Base-by-base conservation (phyloP, 768 basidiomycete species). In the Lepiota venenata region DNA sequence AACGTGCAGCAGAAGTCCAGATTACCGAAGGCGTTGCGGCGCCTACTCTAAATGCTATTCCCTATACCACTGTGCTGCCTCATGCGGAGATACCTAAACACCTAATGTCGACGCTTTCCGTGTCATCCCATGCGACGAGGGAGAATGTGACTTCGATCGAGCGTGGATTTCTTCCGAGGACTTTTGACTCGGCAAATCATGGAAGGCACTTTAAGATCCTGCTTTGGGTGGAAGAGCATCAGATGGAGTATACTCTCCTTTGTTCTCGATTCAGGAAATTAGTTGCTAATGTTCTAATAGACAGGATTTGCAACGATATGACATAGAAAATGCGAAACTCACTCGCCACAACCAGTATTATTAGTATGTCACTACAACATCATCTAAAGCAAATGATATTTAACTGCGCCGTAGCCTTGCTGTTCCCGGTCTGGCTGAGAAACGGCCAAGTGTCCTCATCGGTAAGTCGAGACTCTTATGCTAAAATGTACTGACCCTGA, bases 171-270 rank as follows among this genome's bases (percentile, higher is more conserved):
- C 57, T 87, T 9, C 82, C 83, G 0, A n/a, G 16, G 0, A 47
- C 42, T 0, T 58, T 85, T 11, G 63, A 74, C 43, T 64, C 59
- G 21, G 62, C 61, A 1, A 72, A 75, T 0, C 81, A 84, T 58
- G 67, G 69, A 0, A 65, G 72, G 0, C 68, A 72, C 46, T 84
- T 82, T 68, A 78, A 79, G 61, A 61, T 69, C 16, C 63, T 87
- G 3, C 59, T 86, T 0, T 84, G 83, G 81, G 69, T 76, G 1
- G 83, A 85, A 59, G 84, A 79, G 52, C 68, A 58, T 47, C 72
- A 71, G 39, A 73, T 73, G 62, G 71, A 74, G 78, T 73, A 60
- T 39, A 70, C 63, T n/a, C 48, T 52, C 1, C 27, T 35, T 9
- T 49, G n/a, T 21, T 14, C 46, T 40, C 47, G 36, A n/a, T 18